Evolutionary conservation across 2,329 filamentous ascomycete species (phyloP), one percentile per base, ranked within the genome.

Genomic region (Botrytis medusae): DNA sequence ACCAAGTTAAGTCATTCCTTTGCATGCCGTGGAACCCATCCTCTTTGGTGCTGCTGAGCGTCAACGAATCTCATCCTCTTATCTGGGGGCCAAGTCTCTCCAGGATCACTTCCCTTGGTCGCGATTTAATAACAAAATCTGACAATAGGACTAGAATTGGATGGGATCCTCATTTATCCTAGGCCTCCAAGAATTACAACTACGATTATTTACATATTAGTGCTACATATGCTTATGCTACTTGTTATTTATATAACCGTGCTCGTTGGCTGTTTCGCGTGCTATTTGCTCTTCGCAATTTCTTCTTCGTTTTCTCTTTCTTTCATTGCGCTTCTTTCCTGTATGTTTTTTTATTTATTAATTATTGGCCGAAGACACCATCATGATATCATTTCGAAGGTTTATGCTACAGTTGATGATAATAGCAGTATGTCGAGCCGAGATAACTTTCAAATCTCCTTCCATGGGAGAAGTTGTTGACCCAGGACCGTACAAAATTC

Each of bases 391-490:
- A 22, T 25, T 68, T 40, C 65, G 48, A 42, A 34, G 37, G 4
- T 8, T 68, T 7, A 14, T 57, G 6, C 48, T 68, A 20, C 65
- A 25, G 16, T 68, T 40, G 2, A 42, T 32, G 5, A 16, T 57
- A 42, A 22, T 68, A 57, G 65, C 48, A 51, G 34, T 51, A 71
- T 71, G 69, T 48, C 57, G 42, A 46, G 69, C 57, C 22, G 69
- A 71, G n/a, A 62, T 63, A 29, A 12, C 37, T 29, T 62, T 71
- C 59, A 63, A 46, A 12, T 63, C 57, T 37, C 69, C 69, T 63
- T 40, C 57, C 7, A 71, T 71, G 40, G 69, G 59, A 46, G 69
- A 71, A 62, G 42, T 71, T 51, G 57, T 63, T 22, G 57, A 29
- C 7, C 22, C 59, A 29, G 69, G 69, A 18, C 6, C 40, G 4